Percentiles rank a stretch among this genome's conserved stretches.
These are phyloP conservation scores for Lichtheimia ornata DNA, from an alignment of 371 early-diverging fungal species.

Conservation along the genomic window DNA sequence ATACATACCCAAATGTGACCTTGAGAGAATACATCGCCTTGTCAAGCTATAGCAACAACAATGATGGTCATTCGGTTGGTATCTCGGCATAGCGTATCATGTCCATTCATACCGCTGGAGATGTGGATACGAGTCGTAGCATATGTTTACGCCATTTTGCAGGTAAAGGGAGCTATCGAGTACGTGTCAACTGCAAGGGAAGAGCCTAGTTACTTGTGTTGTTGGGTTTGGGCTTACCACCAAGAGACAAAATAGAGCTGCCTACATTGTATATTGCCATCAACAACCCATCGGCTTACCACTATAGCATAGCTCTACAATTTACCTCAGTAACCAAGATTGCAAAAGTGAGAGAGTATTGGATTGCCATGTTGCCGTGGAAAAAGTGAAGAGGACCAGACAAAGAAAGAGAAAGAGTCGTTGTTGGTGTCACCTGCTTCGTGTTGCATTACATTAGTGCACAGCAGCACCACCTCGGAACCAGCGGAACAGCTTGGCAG, in stretches of 20 bases:
- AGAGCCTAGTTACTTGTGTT: not conserved
- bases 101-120: conserved; percentile 33
- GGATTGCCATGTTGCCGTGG: conserved; percentile 51
- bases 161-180: conserved; percentile 56
- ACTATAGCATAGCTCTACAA: not conserved
- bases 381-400: not conserved
- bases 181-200: not conserved
- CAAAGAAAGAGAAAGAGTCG: not conserved
- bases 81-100: not conserved
- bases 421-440: not conserved
- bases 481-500: no score
- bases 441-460: not conserved
- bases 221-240: conserved; percentile 27
- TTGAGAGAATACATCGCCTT: conserved; percentile 54
- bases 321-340: conserved; percentile 50
- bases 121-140: conserved; percentile 48
- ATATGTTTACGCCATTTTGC: conserved; percentile 58
- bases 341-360: conserved; percentile 41
- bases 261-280: conserved; percentile 23
- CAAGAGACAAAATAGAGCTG: conserved; percentile 53
- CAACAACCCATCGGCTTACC: not conserved
- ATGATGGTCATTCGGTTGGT: conserved; percentile 3
- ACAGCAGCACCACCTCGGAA: no score
- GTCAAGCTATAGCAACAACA: conserved; percentile 28
- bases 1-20: conserved; percentile 61